Evolutionary conservation across 305 asterid species (phyloP), one percentile per base, ranked within the genome.

Genomic region (Coffea humblotiana): DNA sequence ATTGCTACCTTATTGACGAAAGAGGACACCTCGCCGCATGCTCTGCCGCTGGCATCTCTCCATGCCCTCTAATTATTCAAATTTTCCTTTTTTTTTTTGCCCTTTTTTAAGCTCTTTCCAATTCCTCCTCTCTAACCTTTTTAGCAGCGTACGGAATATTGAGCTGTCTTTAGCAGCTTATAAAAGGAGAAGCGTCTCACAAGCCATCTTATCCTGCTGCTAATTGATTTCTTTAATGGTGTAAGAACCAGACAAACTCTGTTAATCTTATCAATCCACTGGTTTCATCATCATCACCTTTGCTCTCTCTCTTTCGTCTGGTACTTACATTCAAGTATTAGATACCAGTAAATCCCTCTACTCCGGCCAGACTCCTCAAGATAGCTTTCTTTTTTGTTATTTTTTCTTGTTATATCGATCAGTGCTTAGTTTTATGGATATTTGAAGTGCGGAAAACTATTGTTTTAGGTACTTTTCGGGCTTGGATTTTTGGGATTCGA

Each of bases 171-270:
- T 6, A 21, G 54, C 19, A 51, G 58, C 15, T 12, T 13, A 32
- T 45, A 6, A 76, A 63, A 16, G 27, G n/a, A 47, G 27, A 25
- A 63, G n/a, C 10, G 3, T 61, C 23, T n/a, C 32, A 4, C 35
- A 63, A 63, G 16, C 37, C 21, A 12, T 65, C 70, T 11, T 65
- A 14, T 65, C 3, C n/a, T 18, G 19, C 2, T 19, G 21, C 3
- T 58, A 5, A 19, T 58, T 58, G 27, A 21, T 75, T 52, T 48
- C 1, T n/a, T 45, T 78, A 76, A 61, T 79, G 85, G 76, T 74
- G 54, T 66, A 81, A 75, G 72, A 70, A 81, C 72, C 35, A 64
- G 76, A 63, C 45, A 72, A 79, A 48, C 78, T 25, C 48, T 72
- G 72, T 52, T 71, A n/a, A 61, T 66, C 65, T 73, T 49, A 72